phyloP scores from a whole-genome alignment of 306 rosid genomes.

The Pueraria montana region DNA sequence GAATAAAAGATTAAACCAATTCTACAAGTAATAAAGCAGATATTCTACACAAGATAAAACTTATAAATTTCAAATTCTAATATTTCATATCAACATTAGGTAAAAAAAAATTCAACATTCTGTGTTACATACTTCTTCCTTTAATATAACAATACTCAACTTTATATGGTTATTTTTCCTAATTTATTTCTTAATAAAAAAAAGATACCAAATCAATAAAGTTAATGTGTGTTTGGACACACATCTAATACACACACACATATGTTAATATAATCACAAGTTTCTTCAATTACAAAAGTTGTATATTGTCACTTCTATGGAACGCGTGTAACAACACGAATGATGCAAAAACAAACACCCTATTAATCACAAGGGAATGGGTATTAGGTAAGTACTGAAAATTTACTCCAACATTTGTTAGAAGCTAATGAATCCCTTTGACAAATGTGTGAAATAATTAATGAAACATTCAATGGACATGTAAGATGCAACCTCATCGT shows the following conservation, averaged over 20 bases:
- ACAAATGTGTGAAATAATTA: slow-evolving; percentile 12
- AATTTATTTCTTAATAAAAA: not conserved
- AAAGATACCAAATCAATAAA: not conserved
- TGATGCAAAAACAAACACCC: not conserved
- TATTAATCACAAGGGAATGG: not conserved
- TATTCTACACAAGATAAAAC: not conserved
- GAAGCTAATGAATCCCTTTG: slow-evolving; percentile 5
- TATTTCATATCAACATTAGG: slow-evolving; percentile 8
- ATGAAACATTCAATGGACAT: slow-evolving; percentile 29
- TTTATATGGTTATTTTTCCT: not conserved
- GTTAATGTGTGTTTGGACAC: not conserved
- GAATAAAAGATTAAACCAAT: slow-evolving; percentile 36
- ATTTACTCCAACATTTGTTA: slow-evolving; percentile 10
- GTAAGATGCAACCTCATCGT: slow-evolving; percentile 30
- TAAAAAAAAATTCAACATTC: not conserved
- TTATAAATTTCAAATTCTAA: slow-evolving; percentile 22
- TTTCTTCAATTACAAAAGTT: not conserved
- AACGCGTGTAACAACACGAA: not conserved
- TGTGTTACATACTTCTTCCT: not conserved
- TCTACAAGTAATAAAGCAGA: not conserved
- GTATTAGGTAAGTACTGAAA: not conserved
- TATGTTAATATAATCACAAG: not conserved
- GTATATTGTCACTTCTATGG: not conserved
- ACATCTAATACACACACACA: not conserved
- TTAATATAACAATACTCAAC: not conserved